Percentiles rank a stretch among this genome's conserved stretches.
These are phyloP conservation scores for Plasmodium gallinaceum DNA, from an alignment of 169 alveolate species.

Conservation along the genomic window DNA sequence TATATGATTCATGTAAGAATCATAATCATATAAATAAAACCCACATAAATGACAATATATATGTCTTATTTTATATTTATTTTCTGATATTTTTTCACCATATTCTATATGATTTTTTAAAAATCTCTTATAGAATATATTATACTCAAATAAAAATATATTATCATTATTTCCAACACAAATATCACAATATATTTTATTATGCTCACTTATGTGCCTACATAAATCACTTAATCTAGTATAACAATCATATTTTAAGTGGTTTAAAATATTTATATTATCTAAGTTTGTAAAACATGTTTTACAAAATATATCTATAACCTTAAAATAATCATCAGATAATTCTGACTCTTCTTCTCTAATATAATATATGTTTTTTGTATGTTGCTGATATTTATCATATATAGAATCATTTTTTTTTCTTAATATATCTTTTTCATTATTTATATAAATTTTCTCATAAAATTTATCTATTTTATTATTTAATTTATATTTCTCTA, in stretches of 20 bases:
- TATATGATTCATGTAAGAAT: constrained; percentile 58
- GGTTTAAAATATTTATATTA: constrained; percentile 24
- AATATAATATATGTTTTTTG: constrained; percentile 17
- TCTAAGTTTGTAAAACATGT: constrained; percentile 72
- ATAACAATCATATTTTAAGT: constrained; percentile 47
- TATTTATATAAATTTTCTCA: constrained; percentile 35
- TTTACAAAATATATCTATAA: constrained; percentile 63
- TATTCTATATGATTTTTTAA: constrained; percentile 52
- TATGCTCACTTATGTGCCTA: constrained; percentile 61
- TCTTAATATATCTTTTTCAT: constrained; percentile 35
- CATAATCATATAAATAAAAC: constrained; percentile 65
- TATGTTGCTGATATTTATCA: constrained; percentile 76
- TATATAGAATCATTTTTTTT: constrained; percentile 77
- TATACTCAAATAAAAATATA: constrained; percentile 69
- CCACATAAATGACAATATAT: constrained; percentile 73
- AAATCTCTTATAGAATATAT: constrained; percentile 54
- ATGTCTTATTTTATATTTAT: constrained; percentile 71
- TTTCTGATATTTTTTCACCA: constrained; percentile 58
- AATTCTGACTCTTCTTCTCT: constrained; percentile 52
- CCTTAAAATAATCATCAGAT: constrained; percentile 72
- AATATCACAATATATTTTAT: constrained; percentile 71
- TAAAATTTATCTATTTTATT: constrained; percentile 56
- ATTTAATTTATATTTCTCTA: constrained; percentile 60
- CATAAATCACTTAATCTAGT: constrained; percentile 49
- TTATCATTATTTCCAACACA: constrained; percentile 74